Conservation (phyloP, 192 early-diverging fungal genomes). For the Umbelopsis ramanniana region DNA sequence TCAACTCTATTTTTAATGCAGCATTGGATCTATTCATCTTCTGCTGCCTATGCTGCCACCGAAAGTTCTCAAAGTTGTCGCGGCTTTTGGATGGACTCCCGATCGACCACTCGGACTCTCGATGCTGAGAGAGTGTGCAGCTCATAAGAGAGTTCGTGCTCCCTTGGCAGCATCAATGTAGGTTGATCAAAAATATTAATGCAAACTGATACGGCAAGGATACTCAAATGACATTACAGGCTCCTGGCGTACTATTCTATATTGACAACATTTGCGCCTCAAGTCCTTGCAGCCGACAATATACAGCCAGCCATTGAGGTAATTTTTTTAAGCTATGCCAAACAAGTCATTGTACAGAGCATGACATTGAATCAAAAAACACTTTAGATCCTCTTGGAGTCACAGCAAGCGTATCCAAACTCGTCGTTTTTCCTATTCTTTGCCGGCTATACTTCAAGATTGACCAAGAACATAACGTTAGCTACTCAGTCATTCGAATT, state of each 20-base stretch:
- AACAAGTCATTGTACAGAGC: background rate
- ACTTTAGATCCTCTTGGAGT: slow-evolving; percentile 46
- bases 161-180: slow-evolving; percentile 54
- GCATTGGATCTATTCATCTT: slow-evolving; percentile 47
- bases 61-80: slow-evolving; percentile 51
- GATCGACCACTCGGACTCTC: slow-evolving; percentile 52
- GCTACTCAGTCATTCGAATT: slow-evolving; percentile 41
- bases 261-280: slow-evolving; percentile 51
- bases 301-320: slow-evolving; percentile 41
- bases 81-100: slow-evolving; percentile 53
- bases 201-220: background rate
- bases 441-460: slow-evolving; percentile 47
- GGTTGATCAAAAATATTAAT: background rate
- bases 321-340: slow-evolving; percentile 12
- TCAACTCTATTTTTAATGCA: background rate
- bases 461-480: slow-evolving; percentile 35
- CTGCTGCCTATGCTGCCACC: slow-evolving; percentile 50
- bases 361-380: background rate
- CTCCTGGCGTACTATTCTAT: slow-evolving; percentile 52
- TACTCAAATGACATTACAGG: slow-evolving; percentile 11
- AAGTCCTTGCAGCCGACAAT: slow-evolving; percentile 48
- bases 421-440: slow-evolving; percentile 59
- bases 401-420: slow-evolving; percentile 47
- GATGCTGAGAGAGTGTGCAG: slow-evolving; percentile 45
- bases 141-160: slow-evolving; percentile 51